Evolutionary conservation across 2,329 filamentous ascomycete genomes (phyloP), one percentile per base, ranked within the genome.

Genomic region (Sphaerulina populicola): DNA sequence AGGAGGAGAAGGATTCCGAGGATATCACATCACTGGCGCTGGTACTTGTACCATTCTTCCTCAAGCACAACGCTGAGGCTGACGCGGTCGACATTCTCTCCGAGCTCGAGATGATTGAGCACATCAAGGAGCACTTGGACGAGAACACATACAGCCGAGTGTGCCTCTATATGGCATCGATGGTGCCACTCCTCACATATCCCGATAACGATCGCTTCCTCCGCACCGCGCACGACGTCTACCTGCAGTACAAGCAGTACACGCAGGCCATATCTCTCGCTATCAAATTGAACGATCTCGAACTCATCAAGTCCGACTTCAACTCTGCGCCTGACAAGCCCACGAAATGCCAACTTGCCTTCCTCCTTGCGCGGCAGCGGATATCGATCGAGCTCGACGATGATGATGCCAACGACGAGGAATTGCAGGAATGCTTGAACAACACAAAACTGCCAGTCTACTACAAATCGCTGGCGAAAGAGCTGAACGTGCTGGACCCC

Each of bases 121-220:
- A 90, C 65, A 86, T 98, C 41, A 83, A 88, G 51, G 79, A 88
- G 60, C 94, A 90, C 63, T 78, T 98, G 47, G 93, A 98, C 69
- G 85, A 94, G 69, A 85, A 97, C 72, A 97, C 90, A 23, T 98
- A 94, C 68, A 77, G 86, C 47, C 78, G 93, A 65, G 93, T 96
- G 50, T 97, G 93, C 68, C 74, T 98, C 60, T 98, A 98, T 74
- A 95, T 98, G 85, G 88, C 94, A 62, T 94, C 88, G 75, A 97
- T 97, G 87, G 93, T 98, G 60, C 94, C 93, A 66, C 80, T 98
- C 15, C 82, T 98, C 68, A 96, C 93, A 48, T 97, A 94, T 66
- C 93, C 93, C 39, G 93, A 98, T 71, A 96, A 98, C 71, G 88
- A 96, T 67, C 83, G 87, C 63, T 97, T 98, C 72, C 83, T 98